Evolutionary conservation across 208 protist species (phyloP), one percentile per base, ranked within the genome.

Genomic region (Crithidia brevicula): DNA sequence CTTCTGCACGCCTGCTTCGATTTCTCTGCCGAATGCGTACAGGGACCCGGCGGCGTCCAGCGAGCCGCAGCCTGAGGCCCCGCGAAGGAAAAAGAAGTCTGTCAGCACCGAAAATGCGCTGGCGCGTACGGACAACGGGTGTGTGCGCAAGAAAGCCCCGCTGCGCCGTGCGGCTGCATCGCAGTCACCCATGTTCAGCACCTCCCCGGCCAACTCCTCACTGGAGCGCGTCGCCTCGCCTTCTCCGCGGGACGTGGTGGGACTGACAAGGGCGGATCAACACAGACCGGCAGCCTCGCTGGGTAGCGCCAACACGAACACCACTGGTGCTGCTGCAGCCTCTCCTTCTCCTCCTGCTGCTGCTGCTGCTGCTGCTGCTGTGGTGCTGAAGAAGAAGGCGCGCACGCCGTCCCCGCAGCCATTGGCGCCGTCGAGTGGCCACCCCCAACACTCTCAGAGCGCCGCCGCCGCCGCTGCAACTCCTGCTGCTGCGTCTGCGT

Each of bases 371-470:
- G 10, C 22, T 4, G 42, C 22, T 10, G 16, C 27, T 11, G 16
- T 16, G 16, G 11, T 23, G 28, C 27, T 30, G 34, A 31, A 4
- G 5, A 28, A 15, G 16, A 65, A 65, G 33, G 4, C 18, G 0
- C 27, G 59, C 28, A 54, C 46, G 6, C 59, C 59, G 30, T 54
- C 58, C 1, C 58, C 58, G 16, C 40, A 65, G 46, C 45, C 33
- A 22, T 31, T 45, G n/a, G 1, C 34, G 22, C 46, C 40, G 28
- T 18, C 16, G 6, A 30, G 3, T 5, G 50, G 15, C 28, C 27
- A 56, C 10, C 50, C 11, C 1, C 20, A 23, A 42, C 31, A 42
- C n/a, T 2, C 31, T 5, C 11, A 15, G 7, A 11, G 11, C 4
- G 51, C 31, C 4, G 51, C 51, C 3, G 51, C 31, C n/a, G 28